Evolutionary conservation across 1,284 basidiomycete species (phyloP), one percentile per base, ranked within the genome.

Genomic region (Ceratobasidium sp.): DNA sequence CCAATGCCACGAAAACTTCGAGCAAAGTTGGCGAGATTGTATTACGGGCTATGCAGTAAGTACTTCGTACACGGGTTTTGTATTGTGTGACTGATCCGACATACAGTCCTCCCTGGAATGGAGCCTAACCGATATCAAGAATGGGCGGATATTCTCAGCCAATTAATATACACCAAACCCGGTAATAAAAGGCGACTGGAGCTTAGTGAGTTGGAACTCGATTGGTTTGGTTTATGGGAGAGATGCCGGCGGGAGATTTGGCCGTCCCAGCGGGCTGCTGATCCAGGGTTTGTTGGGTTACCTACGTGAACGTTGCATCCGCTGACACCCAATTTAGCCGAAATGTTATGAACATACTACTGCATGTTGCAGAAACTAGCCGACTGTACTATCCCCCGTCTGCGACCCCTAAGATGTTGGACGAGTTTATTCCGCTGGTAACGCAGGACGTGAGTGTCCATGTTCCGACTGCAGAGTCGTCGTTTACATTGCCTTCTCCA

Each of bases 221-320:
- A 88, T 0, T 94, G 92, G 92, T 78, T 85, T 76, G 88, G 91
- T 26, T 82, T 95, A 9, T 94, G 91, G 88, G 83, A 85, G 83
- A 85, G 23, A 79, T 94, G 14, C 85, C 89, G 80, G 89, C 78
- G 92, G 93, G 78, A 75, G 61, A 80, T 93, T 0, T 91, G 89
- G 85, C 88, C 88, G 1, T 92, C 91, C 81, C 85, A 86, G 74
- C 83, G 87, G 69, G 58, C 28, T 61, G 23, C 73, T 34, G 57
- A 34, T 28, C 43, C 62, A 58, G 28, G 39, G 41, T n/a, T 18
- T 23, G 57, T 43, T 41, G 48, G 71, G 59, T 75, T 46, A 69
- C 57, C 58, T 70, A 62, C 26, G n/a, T 16, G 72, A 30, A 76
- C 75, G 30, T 52, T 45, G 18, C 23, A 12, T 14, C 12, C 43